Base-by-base conservation (phyloP, 192 early-diverging fungal species). In the Spizellomyces sp. region DNA sequence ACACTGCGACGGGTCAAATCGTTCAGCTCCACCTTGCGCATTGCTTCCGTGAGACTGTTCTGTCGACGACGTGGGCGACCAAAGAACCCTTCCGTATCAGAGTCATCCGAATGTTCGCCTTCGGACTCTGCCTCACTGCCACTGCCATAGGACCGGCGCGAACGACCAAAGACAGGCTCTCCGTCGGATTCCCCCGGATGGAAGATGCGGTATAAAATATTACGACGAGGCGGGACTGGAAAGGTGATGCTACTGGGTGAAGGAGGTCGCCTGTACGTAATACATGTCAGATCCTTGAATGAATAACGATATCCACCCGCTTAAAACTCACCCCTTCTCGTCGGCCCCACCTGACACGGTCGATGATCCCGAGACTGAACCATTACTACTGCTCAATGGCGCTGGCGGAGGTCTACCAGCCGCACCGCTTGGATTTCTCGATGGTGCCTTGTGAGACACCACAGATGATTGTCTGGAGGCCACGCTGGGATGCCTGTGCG, bases 171-270 rank as follows among this genome's bases (percentile, higher is more conserved):
- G 62, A 75, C 56, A 54, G 46, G 65, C n/a, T 72, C 50, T 8
- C 43, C 15, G 68, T 48, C 41, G 12, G 58, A 44, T 10, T 76
- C 67, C 22, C 44, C 56, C 9, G 71, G 69, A 56, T 82, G 78
- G 64, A 82, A 82, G 42, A 82, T 77, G 42, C 76, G 71, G 64
- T 82, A 82, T 52, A 82, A 48, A 56, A 80, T 78, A 67, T 62
- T 77, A n/a, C 71, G 71, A 62, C 44, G 46, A 41, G 59, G 59
- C 14, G 59, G 59, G 14, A 41, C 22, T 15, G 59, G 59, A 19
- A 54, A 54, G 12, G 17, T 54, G 27, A 36, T 36, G 27, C 27
- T 36, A 36, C 27, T 36, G 3, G 27, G 27, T 36, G 27, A 36
- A 36, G 27, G 27, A 36, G 27, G 27, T 36, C 27, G 27, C 27